A percentile compares a stretch with the other conserved stretches of the same genome.
These are phyloP conservation scores for Mycena filopes DNA, from an alignment of 768 basidiomycete species.

Conservation along the genomic window DNA sequence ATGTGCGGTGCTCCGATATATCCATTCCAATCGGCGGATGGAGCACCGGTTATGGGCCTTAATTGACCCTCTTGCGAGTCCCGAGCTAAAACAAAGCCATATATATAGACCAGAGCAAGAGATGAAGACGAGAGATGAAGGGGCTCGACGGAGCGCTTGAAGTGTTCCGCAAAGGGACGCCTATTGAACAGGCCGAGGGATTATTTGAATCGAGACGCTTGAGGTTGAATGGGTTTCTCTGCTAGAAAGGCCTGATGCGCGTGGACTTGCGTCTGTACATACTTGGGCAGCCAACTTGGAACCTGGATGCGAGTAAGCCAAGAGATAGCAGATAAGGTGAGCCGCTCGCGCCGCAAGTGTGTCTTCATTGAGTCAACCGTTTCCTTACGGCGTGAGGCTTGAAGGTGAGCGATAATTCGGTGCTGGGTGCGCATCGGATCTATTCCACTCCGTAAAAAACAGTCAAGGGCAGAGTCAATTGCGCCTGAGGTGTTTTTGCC, in stretches of 20 bases:
- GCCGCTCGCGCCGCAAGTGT: slow-evolving; percentile 23
- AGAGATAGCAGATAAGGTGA: slow-evolving; percentile 22
- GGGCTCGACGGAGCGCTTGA: no score
- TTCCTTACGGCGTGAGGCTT: slow-evolving; percentile 7
- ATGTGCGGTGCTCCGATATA: neutral
- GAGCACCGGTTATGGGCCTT: neutral
- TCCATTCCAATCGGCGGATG: neutral
- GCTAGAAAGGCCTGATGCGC: neutral
- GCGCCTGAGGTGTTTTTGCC: slow-evolving; percentile 19
- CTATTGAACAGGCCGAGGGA: neutral
- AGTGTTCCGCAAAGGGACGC: no score
- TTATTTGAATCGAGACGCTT: slow-evolving; percentile 1
- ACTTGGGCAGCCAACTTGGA: neutral
- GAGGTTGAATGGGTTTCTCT: neutral
- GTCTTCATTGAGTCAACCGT: slow-evolving; percentile 16
- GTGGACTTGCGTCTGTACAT: neutral
- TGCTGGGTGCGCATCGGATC: slow-evolving; percentile 5
- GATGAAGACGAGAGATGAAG: neutral
- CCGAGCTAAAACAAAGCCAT: neutral
- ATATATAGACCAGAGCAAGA: neutral
- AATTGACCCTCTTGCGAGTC: neutral
- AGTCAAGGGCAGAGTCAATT: slow-evolving; percentile 3
- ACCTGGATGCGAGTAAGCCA: neutral
- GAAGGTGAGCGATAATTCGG: neutral
- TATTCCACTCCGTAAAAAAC: slow-evolving; percentile 15